Evolutionary conservation across 768 basidiomycete species (phyloP).

Genomic region (Trametes villosa): DNA sequence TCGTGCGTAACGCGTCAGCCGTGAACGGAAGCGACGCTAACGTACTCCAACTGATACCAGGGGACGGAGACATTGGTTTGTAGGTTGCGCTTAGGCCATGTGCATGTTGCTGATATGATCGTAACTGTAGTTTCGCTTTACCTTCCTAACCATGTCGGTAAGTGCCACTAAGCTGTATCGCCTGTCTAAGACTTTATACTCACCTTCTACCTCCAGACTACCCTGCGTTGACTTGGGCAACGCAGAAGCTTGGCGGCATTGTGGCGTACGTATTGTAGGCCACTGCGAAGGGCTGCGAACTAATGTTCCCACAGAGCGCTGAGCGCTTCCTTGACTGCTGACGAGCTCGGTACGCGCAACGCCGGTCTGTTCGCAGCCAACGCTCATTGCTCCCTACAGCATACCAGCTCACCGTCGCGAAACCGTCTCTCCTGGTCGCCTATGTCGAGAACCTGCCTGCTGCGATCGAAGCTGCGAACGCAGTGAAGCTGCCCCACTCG

Average conservation of each 20-base stretch:
- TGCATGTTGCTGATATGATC: not conserved
- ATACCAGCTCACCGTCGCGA: conserved; percentile 34
- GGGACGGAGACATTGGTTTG: conserved; percentile 8
- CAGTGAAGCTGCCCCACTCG: conserved; percentile 21
- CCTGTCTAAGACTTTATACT: too few species aligned
- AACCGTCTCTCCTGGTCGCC: conserved; percentile 28
- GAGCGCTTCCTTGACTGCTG: conserved; percentile 10
- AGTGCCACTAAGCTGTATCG: not conserved
- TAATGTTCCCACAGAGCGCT: not conserved
- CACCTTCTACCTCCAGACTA: conserved; percentile 11
- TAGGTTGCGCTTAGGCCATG: not conserved
- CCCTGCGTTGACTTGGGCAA: conserved; percentile 13
- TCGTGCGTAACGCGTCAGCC: conserved; percentile 1
- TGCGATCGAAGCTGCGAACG: conserved; percentile 28
- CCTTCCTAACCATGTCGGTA: conserved; percentile 34
- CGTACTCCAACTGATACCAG: not conserved
- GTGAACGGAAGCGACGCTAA: not conserved
- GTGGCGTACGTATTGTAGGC: conserved; percentile 16
- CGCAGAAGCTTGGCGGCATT: conserved; percentile 19
- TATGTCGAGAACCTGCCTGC: conserved; percentile 27
- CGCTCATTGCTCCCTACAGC: not conserved
- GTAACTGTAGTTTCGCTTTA: conserved; percentile 1
- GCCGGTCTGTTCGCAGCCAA: too few species aligned
- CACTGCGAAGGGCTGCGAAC: not conserved
- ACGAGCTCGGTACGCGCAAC: conserved; percentile 14